Base-by-base conservation (phyloP, 2,329 filamentous ascomycete species). In the Colletotrichum godetiae region DNA sequence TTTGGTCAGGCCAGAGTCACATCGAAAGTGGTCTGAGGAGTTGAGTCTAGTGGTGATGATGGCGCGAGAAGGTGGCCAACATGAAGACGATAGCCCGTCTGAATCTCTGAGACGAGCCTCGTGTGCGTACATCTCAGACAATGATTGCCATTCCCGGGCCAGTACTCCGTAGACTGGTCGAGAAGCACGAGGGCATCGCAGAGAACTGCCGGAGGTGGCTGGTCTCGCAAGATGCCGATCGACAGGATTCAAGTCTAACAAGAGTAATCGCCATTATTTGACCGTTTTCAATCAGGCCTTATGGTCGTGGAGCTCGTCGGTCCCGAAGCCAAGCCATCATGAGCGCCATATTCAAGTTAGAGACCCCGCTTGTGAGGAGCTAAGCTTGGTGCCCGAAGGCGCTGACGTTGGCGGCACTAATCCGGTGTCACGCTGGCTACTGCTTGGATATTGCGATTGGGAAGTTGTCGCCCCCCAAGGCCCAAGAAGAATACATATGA, bases 1-100 rank as follows among this genome's bases (percentile, higher is more conserved):
- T 27, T 24, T 24, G n/a, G 58, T 35, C 55, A 64, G 59, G 46
- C 42, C 66, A 72, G 42, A 49, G 60, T 66, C 11, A 22, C 49
- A 61, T 65, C 49, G 49, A 70, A 73, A 73, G 60, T 70, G 70
- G 67, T 27, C 67, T 53, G 60, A 73, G 60, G 35, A 69, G 59
- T 27, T 31, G 49, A 22, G 61, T 8, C 29, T 52, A 35, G 66
- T 22, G 46, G 67, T 52, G 53, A 52, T 13, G 52, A 72, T 60
- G 59, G 69, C 27, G 69, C 33, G 53, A 65, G 66, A 68, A 22
- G 46, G 29, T 15, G 11, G 22, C 27, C 10, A 27, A 46, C 22
- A 56, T 42, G 59, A 61, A 60, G 61, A 58, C 24, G 46, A 19
- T 42, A 24, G 42, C 46, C 24, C 42, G 61, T 71, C 65, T 53